Conservation (phyloP, 169 alveolate genomes). For the Plasmodium coatneyi region DNA sequence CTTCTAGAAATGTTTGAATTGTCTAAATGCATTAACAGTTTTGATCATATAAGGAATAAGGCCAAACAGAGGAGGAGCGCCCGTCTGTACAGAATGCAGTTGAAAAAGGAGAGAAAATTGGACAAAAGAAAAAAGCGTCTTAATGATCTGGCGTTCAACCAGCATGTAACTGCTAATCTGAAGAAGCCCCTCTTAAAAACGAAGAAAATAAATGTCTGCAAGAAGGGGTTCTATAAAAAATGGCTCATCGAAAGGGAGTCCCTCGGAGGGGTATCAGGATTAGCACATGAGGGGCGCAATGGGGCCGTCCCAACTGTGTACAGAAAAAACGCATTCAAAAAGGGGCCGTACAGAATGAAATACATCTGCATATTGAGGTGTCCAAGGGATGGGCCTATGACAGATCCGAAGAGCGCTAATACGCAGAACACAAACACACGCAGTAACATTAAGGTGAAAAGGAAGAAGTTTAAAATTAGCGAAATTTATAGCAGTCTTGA, state of each 20-base stretch:
- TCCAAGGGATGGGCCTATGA: not conserved
- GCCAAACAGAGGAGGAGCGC: constrained; percentile 28
- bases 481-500: constrained; percentile 72
- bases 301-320: not conserved
- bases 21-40: constrained; percentile 15
- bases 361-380: not conserved
- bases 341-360: constrained; percentile 5
- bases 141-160: not conserved
- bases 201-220: constrained; percentile 31
- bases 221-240: not conserved
- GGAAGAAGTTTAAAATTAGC: constrained; percentile 8
- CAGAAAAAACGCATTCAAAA: not conserved
- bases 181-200: constrained; percentile 13
- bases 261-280: not conserved
- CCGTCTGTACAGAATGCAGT: constrained; percentile 2
- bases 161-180: not conserved
- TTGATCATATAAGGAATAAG: constrained; percentile 33
- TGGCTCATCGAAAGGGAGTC: not conserved
- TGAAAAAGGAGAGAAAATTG: not conserved
- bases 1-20: constrained; percentile 24
- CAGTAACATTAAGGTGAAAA: not conserved
- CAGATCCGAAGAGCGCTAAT: not conserved
- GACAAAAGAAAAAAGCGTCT: not conserved
- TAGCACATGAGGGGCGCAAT: not conserved
- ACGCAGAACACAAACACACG: not conserved